Evolutionary conservation across 371 early-diverging fungal species (phyloP).

Genomic region (Sporodiniella umbellata): DNA sequence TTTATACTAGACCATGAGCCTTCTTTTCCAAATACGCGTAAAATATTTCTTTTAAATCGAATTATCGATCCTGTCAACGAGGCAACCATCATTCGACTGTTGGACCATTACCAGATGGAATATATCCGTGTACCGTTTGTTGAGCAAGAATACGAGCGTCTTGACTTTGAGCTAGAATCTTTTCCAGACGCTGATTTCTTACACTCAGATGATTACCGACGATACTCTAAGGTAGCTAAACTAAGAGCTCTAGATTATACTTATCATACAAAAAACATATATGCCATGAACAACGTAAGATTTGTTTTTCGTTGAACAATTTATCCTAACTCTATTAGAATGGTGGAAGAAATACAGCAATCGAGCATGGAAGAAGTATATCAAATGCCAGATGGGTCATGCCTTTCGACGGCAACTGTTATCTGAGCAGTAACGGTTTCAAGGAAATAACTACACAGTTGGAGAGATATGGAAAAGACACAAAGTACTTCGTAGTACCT

Average conservation of each 20-base stretch:
- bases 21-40: slow-evolving; percentile 56
- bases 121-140: slow-evolving; percentile 62
- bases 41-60: slow-evolving; percentile 66
- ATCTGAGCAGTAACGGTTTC: slow-evolving; percentile 56
- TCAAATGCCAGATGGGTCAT: slow-evolving; percentile 63
- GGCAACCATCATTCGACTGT: slow-evolving; percentile 51
- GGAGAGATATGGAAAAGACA: slow-evolving; percentile 45
- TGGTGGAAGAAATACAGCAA: slow-evolving; percentile 67
- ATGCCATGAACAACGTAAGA: slow-evolving; percentile 77
- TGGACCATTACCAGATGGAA: slow-evolving; percentile 54
- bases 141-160: slow-evolving; percentile 52
- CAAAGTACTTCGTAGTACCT: slow-evolving; percentile 66
- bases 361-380: slow-evolving; percentile 54
- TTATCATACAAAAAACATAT: slow-evolving; percentile 67
- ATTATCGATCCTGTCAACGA: slow-evolving; percentile 62
- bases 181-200: slow-evolving; percentile 67
- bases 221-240: slow-evolving; percentile 61
- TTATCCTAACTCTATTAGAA: slow-evolving; percentile 39
- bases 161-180: slow-evolving; percentile 62
- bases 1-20: slow-evolving; percentile 70
- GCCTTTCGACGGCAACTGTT: slow-evolving; percentile 75
- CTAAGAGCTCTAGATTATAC: slow-evolving; percentile 62
- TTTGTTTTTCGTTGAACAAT: not conserved
- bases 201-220: slow-evolving; percentile 61
- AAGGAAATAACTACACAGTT: slow-evolving; percentile 54